Base-by-base conservation (phyloP, 768 basidiomycete genomes). In the Rhizopogon vinicolor region DNA sequence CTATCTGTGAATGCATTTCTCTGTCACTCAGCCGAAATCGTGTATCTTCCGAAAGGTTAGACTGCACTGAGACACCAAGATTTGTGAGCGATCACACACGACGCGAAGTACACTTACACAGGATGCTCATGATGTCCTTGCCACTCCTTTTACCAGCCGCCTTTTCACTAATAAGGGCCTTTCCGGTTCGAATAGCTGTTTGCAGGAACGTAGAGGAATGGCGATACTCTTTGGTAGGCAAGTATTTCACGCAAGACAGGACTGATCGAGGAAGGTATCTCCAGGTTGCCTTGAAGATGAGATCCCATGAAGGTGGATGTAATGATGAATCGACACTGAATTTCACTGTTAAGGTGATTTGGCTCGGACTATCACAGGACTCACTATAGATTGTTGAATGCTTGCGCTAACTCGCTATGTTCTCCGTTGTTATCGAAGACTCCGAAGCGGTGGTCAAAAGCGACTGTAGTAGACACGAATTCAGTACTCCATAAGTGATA, bases 101-200 rank as follows among this genome's bases (percentile, higher is more conserved):
- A 7, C 37, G 5, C 22, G 18, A 7, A 6, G 28, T 3, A n/a
- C 19, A 53, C 63, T 16, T 43, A 66, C 69, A 61, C 1, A 73
- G 61, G 28, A 73, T 60, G 39, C 69, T 73, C 62, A 73, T 67
- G 22, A 72, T 66, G 52, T 72, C 72, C 54, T 63, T 68, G 6
- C 57, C 52, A n/a, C 63, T 63, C 46, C 65, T 66, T 29, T 60
- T 58, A 5, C 58, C 57, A 8, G 56, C 52, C 0, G 56, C 41
- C 10, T 68, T 65, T 46, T 63, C 58, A 13, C 53, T 50, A 35
- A 72, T 54, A 3, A 72, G 55, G 6, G 48, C 50, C 29, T 58
- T 54, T 16, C 68, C 60, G 10, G 68, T 62, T 3, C 48, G 53
- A 50, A 59, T 60, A 44, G 70, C 64, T 19, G 63, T 56, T 3